Conservation (phyloP, 129 eudicot species). For the Artemisia argyi region DNA sequence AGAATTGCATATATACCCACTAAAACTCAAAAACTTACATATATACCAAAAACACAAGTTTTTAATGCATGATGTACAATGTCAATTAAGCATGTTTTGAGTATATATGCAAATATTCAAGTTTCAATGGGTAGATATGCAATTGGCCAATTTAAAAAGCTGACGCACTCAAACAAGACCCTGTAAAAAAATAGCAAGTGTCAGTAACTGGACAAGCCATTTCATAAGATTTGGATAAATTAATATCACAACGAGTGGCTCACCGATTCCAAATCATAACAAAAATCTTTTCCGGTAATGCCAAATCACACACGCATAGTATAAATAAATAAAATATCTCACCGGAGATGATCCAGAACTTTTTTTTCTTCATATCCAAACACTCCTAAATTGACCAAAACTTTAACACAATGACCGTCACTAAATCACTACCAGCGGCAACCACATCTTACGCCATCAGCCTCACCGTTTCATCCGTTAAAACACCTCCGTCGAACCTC, state of each 20-base stretch:
- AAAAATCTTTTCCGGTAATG: constrained; percentile 27
- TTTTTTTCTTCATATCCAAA: constrained; percentile 10
- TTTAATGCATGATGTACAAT: too few relatives aligned
- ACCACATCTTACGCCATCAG: constrained; percentile 38
- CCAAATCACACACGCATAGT: constrained; percentile 27
- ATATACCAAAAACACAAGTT: too few relatives aligned
- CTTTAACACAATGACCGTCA: constrained; percentile 2
- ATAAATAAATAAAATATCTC: constrained; percentile 14
- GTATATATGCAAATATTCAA: too few relatives aligned
- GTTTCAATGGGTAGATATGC: too few relatives aligned
- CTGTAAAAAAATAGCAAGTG: too few relatives aligned
- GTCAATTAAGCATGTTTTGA: too few relatives aligned
- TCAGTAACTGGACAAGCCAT: too few relatives aligned
- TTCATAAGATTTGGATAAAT: not conserved
- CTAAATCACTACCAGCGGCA: constrained; percentile 34
- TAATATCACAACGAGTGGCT: constrained; percentile 24
- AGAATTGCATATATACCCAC: too few relatives aligned
- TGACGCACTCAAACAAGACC: too few relatives aligned
- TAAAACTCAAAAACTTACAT: too few relatives aligned
- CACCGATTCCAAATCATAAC: constrained; percentile 13
- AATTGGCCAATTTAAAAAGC: too few relatives aligned
- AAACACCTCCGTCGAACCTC: constrained; percentile 23
- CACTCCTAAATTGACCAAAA: constrained; percentile 11
- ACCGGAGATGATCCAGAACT: constrained; percentile 16
- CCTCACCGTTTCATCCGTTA: constrained; percentile 19